Evolutionary conservation across 2,329 filamentous ascomycete species (phyloP), one percentile per base, ranked within the genome.

Genomic region (Calonectria pteridis): DNA sequence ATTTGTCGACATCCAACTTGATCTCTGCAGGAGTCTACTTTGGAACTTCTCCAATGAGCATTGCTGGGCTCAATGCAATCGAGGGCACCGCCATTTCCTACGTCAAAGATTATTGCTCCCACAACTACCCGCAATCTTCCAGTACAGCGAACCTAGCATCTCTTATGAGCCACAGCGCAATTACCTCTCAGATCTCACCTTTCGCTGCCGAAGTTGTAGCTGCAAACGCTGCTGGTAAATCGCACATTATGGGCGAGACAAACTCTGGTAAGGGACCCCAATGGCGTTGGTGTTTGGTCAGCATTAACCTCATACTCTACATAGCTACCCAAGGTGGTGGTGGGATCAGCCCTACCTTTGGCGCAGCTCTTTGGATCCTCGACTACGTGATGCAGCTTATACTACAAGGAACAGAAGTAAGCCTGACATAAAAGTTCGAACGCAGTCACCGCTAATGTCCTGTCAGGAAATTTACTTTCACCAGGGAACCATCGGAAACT

Each of bases 401-500:
- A 0, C 37, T 81, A 0, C 72, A 83, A 73, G 84, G 83, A 0
- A 78, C 73, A 29, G 64, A 77, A 65, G 77, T 75, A 66, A 33
- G 40, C 13, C 14, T 16, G 13, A 16, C 1, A 18, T 2, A 6
- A 18, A 20, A 40, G 2, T 20, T n/a, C 14, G 18, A 23, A 46
- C 23, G 16, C 18, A 28, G 4, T 11, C 18, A 14, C 28, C 5
- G 14, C n/a, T 62, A 4, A 51, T 14, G 3, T 20, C n/a, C 13
- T 33, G 0, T 16, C 46, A 78, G 76, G 71, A 71, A 20, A 65
- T 78, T 0, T 89, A 89, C 75, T 90, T 89, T 83, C 89, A 90
- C 77, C 86, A 88, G 16, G 86, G 88, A 18, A 90, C 89, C 0
- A 85, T 90, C 11, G 88, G 87, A 4, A 87, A 88, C 77, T 89